phyloP scores from a whole-genome alignment of 2,329 filamentous ascomycete genomes.

The Aspergillus vadensis region DNA sequence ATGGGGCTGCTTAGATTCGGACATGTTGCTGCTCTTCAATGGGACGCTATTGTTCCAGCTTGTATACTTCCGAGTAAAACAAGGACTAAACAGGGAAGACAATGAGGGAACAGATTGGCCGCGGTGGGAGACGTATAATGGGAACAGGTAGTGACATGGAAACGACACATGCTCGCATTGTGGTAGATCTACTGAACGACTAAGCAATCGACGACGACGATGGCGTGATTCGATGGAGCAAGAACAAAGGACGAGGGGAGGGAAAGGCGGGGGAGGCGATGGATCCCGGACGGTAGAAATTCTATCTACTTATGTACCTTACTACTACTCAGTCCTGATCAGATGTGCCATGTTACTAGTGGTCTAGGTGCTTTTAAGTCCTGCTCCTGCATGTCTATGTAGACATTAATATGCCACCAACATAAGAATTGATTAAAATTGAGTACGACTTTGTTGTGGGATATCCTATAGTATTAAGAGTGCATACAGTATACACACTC shows the following conservation, averaged over 20 bases:
- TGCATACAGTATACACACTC: background rate
- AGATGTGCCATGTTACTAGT: too few relatives aligned
- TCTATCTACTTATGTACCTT: too few relatives aligned
- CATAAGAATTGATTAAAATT: too few relatives aligned
- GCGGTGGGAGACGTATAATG: background rate
- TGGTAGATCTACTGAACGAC: background rate
- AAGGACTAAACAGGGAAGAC: background rate
- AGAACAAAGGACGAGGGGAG: background rate
- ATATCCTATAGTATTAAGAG: too few relatives aligned
- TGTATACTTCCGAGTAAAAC: background rate
- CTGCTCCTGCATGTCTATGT: too few relatives aligned
- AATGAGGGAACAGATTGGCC: background rate
- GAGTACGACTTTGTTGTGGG: too few relatives aligned
- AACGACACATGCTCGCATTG: background rate
- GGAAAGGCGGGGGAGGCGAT: background rate
- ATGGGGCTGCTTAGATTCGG: slow-evolving; percentile 47
- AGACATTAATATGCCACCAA: too few relatives aligned
- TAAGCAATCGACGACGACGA: slow-evolving; percentile 4
- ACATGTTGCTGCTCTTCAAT: slow-evolving; percentile 30
- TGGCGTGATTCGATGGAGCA: slow-evolving; percentile 19
- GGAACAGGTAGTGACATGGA: background rate
- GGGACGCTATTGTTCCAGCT: background rate
- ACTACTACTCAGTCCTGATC: too few relatives aligned
- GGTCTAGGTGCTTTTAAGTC: too few relatives aligned
- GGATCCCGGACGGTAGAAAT: too few relatives aligned